A percentile compares a stretch with the other conserved stretches of the same genome.
phyloP scores from a whole-genome alignment of 257 asterid genomes.

The Nicotiana obtusifolia region DNA sequence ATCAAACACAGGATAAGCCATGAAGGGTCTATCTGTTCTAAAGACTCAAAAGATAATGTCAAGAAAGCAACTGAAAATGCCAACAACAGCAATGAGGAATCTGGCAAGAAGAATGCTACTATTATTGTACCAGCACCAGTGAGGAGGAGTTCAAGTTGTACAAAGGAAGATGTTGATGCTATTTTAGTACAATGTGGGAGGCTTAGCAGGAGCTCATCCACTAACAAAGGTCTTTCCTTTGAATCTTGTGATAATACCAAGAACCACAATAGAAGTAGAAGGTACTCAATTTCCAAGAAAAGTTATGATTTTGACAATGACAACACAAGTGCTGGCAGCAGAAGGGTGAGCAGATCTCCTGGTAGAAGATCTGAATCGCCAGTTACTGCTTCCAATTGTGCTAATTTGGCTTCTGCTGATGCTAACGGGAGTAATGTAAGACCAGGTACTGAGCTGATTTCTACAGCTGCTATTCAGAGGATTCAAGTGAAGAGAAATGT shows the following conservation, averaged over 20 bases:
- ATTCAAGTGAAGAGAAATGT: conserved; percentile 85
- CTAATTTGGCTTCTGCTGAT: conserved; percentile 6
- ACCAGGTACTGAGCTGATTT: conserved; percentile 45
- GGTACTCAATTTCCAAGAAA: conserved; percentile 71
- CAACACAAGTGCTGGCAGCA: conserved; percentile 32
- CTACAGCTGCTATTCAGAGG: conserved; percentile 46
- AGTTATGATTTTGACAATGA: conserved; percentile 85
- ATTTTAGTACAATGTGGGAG: conserved; percentile 93
- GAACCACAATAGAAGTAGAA: conserved; percentile 29
- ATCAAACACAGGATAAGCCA: conserved; percentile 75
- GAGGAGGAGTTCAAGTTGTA: conserved; percentile 72
- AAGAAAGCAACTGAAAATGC: conserved; percentile 15
- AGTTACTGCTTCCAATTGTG: conserved; percentile 5
- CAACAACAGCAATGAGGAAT: conserved; percentile 6
- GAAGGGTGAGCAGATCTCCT: conserved; percentile 93
- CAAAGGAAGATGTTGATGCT: conserved; percentile 93
- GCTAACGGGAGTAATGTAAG: conserved; percentile 8
- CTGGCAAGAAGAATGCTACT: too few species aligned
- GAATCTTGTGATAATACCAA: conserved; percentile 30
- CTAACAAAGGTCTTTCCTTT: conserved; percentile 33
- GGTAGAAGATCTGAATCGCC: conserved; percentile 95
- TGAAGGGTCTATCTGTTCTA: conserved; percentile 44
- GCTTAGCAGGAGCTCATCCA: conserved; percentile 84
- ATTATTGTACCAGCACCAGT: conserved; percentile 14
- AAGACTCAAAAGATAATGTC: conserved; percentile 36